Evolutionary conservation across 164 flowering plant genomes (phyloP), one percentile per base, ranked within the genome.

Genomic region (Annona squamosa): DNA sequence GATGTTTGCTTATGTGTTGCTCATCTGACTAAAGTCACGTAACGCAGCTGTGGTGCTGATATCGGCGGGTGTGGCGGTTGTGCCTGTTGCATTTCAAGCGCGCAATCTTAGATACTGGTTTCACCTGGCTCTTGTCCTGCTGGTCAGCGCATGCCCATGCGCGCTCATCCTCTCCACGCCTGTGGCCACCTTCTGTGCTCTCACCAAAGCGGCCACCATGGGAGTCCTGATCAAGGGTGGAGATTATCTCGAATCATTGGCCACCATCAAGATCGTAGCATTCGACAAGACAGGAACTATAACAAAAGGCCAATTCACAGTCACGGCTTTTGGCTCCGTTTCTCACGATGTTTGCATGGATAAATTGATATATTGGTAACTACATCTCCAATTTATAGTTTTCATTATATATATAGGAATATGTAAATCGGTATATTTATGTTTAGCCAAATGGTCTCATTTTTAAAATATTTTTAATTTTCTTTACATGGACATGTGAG

Each of bases 111-210:
- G 71, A 13, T 80, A 83, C 5, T 95, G 98, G 98, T 76, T 85
- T 79, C 87, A 82, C 73, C 74, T 93, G 48, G 89, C 93, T 17
- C 78, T 95, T 77, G 98, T 95, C 16, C 84, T 91, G 0, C 79
- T 95, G 12, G 98, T 95, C 3, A 91, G 99, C 74, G 97, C 91
- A 42, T 95, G 99, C 71, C 99, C 99, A 1, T 95, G 99, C 77
- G 93, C 91, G 2, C 90, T 95, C 3, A 78, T 95, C 75, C 92
- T 95, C 56, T 93, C 99, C 1, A 95, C 99, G 4, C 99, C 99
- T 0, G 92, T 93, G 9, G 99, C 92, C 0, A 88, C 89, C 4
- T 93, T 87, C 71, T 95, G 98, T 73, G 92, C 98, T 0, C 88
- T 93, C 10, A 84, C 94, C 5, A 84, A 86, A 76, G 98, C 98